Base-by-base conservation (phyloP, 495 filamentous ascomycete species). In the Xanthoparmelia taractica region DNA sequence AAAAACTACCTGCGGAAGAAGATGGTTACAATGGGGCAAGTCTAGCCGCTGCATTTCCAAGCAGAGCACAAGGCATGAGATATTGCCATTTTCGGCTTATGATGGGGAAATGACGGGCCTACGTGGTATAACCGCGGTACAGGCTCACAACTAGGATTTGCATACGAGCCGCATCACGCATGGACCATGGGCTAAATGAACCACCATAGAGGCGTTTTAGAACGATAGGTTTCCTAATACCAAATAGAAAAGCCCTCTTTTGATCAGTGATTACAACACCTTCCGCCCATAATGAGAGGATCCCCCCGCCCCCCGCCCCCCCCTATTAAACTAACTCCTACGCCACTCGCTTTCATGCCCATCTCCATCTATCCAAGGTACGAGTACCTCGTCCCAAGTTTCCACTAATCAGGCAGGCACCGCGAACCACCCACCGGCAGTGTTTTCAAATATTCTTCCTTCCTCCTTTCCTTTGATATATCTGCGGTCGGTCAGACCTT, bases 1-100 rank as follows among this genome's bases (percentile, higher is more conserved):
- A 99, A 99, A 90, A 91, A 93, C 75, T 83, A 96, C 77, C 84
- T 99, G 70, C 88, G 92, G 68, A 96, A 97, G 87, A 97, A 97
- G 89, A 97, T 99, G 94, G 64, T 82, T 61, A 69, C 71, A 17
- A 67, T 74, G 61, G 79, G 80, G 64, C 75, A 78, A 59, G 79
- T 80, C 69, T 82, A 79, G 52, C 18, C 23, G 27, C 20, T 62
- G 23, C 59, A 57, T 34, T 25, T 38, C n/a, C 47, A 55, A 54
- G 23, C n/a, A 11, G 8, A 4, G n/a, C 18, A n/a, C 45, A 48
- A 25, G 1, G n/a, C 47, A 40, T 54, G 52, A 37, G 27, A 43
- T 23, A 47, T 23, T 6, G 20, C 40, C n/a, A n/a, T n/a, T n/a
- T 20, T 41, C 27, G 36, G 50, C 37, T 63, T 54, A 23, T 8